phyloP scores from a whole-genome alignment of 73 alveolate genomes.

The Effrenium voratum region DNA sequence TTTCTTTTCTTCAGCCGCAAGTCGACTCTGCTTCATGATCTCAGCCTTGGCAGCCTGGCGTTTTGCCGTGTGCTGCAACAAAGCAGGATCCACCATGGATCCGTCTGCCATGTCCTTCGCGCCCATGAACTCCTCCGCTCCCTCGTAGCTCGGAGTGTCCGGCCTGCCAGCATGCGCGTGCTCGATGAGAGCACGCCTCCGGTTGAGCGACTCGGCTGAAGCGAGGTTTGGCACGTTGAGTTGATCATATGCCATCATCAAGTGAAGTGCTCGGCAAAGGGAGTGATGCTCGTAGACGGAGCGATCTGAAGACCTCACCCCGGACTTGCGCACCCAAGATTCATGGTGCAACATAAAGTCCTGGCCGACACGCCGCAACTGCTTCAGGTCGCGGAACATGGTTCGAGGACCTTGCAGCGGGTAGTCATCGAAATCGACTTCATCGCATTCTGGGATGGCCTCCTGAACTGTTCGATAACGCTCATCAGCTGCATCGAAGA shows the following conservation, averaged over 20 bases:
- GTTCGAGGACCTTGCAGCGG: conserved; percentile 21
- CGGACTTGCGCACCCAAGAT: background rate
- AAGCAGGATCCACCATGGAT: background rate
- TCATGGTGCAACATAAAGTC: background rate
- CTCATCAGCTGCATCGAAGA: background rate
- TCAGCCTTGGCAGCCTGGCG: background rate
- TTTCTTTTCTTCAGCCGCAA: background rate
- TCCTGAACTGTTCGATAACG: background rate
- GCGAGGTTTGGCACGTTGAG: background rate
- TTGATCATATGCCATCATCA: background rate
- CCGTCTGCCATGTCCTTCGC: background rate
- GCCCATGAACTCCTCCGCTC: background rate
- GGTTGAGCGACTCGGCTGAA: background rate
- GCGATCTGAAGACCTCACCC: background rate
- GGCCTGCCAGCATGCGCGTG: background rate
- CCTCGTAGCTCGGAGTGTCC: background rate
- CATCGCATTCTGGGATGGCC: background rate
- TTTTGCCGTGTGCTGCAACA: background rate
- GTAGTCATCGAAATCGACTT: background rate
- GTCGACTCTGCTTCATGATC: background rate
- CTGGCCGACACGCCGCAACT: background rate
- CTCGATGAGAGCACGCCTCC: background rate
- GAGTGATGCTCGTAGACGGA: background rate
- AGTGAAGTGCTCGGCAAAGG: background rate
- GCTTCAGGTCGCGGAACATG: background rate